phyloP scores from a whole-genome alignment of 148 eudicot species.

The Amaranthus hypochondriacus region DNA sequence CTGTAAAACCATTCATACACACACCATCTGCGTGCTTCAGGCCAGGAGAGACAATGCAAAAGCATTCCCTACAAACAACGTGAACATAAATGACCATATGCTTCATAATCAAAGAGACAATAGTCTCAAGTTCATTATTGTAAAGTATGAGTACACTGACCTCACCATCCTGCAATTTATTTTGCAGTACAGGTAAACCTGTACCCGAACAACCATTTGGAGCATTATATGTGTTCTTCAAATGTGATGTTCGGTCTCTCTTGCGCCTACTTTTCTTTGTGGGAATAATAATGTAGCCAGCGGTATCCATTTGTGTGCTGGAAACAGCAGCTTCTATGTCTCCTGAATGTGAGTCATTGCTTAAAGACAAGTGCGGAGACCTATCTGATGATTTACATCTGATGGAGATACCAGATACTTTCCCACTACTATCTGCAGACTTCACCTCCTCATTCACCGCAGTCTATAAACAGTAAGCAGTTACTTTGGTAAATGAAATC shows the following conservation, averaged over 20 bases:
- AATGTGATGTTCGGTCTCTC: conserved; percentile 20
- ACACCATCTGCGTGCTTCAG: conserved; percentile 40
- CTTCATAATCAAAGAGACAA: neutral
- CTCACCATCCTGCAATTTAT: conserved; percentile 19
- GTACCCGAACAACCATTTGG: conserved; percentile 10
- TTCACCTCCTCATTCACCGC: conserved; percentile 26
- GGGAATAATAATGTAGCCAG: conserved; percentile 16
- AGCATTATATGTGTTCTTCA: conserved; percentile 17
- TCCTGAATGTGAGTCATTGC: conserved; percentile 24
- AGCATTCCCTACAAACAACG: conserved; percentile 29
- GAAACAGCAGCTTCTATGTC: conserved; percentile 31
- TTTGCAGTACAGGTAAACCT: conserved; percentile 15
- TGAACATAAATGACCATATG: neutral
- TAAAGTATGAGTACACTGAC: conserved; percentile 14
- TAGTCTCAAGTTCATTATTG: neutral
- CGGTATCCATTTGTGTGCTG: conserved; percentile 17
- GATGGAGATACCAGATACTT: conserved; percentile 12
- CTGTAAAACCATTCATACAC: conserved; percentile 49
- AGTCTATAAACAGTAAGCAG: conserved; percentile 11
- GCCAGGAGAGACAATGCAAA: conserved; percentile 26
- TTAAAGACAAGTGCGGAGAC: conserved; percentile 32
- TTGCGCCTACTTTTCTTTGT: conserved; percentile 27
- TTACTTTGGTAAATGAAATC: neutral
- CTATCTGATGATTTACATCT: conserved; percentile 21
- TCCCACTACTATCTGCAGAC: conserved; percentile 26